A percentile compares a stretch with the other conserved stretches of the same genome.
These are phyloP conservation scores for Pseudonectria foliicola DNA, from an alignment of 2,329 filamentous ascomycete genomes.

Conservation along the genomic window DNA sequence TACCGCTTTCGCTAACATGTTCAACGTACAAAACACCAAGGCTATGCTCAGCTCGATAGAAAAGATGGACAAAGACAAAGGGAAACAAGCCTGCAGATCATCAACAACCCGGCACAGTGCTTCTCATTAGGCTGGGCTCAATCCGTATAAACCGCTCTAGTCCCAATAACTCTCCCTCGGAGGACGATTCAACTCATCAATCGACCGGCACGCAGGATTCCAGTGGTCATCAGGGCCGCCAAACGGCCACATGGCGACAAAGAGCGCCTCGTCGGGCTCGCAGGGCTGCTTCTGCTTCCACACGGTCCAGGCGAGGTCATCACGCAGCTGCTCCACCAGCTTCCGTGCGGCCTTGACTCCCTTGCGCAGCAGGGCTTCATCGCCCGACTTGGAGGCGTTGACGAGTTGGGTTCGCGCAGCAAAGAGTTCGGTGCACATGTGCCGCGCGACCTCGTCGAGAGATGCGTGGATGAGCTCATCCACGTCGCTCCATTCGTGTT, in stretches of 20 bases:
- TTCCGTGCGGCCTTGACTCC: constrained; percentile 12
- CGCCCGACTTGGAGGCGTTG: constrained; percentile 8
- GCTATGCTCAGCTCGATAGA: too few species aligned
- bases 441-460: constrained; percentile 29
- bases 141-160: neutral
- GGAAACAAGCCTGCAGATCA: too few species aligned
- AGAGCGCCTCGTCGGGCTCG: constrained; percentile 45
- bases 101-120: too few species aligned
- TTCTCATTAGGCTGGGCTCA: too few species aligned
- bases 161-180: constrained; percentile 18
- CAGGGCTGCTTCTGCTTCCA: constrained; percentile 54
- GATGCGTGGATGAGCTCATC: constrained; percentile 41
- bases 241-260: constrained; percentile 59
- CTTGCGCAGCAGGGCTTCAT: constrained; percentile 5
- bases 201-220: constrained; percentile 25
- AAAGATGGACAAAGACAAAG: too few species aligned
- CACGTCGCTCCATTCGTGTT: constrained; percentile 27
- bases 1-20: too few species aligned
- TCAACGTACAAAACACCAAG: too few species aligned
- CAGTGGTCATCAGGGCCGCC: constrained; percentile 48
- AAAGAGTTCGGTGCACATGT: constrained; percentile 32
- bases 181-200: constrained; percentile 15
- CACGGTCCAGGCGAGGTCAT: constrained; percentile 49
- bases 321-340: constrained; percentile 29
- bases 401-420: constrained; percentile 14